Percentiles rank a stretch among this genome's conserved stretches.
These are phyloP conservation scores for Chamaecyparis obtusa DNA, from an alignment of 75 land plant species.

Conservation along the genomic window DNA sequence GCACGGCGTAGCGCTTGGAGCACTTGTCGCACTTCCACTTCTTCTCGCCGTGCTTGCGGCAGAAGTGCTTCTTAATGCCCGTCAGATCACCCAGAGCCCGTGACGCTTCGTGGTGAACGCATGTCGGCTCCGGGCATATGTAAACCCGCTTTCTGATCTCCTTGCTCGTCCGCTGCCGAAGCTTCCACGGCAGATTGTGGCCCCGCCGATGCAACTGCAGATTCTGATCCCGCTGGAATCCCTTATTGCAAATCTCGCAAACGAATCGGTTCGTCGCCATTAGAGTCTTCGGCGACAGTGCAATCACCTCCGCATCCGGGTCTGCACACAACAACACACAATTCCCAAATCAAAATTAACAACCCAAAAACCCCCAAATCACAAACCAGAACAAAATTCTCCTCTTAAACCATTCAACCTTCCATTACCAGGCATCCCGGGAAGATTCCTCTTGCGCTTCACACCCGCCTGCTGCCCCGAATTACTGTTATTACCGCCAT, in stretches of 20 bases:
- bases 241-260: constrained; percentile 84
- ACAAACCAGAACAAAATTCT: not conserved
- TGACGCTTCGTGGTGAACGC: constrained; percentile 86
- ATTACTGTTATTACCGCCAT: not conserved
- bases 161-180: constrained; percentile 71
- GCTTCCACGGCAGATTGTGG: constrained; percentile 93
- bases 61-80: constrained; percentile 93
- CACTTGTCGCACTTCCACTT: constrained; percentile 87
- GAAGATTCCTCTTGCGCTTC: constrained; percentile 35
- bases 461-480: constrained; percentile 5
- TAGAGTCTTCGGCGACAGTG: constrained; percentile 76
- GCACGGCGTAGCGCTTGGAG: constrained; percentile 83
- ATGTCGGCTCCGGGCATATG: constrained; percentile 77
- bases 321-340: constrained; percentile 26
- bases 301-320: constrained; percentile 82
- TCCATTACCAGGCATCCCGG: constrained; percentile 32
- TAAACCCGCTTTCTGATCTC: constrained; percentile 79
- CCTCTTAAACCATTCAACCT: too few species aligned
- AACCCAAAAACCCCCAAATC: not conserved
- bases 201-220: constrained; percentile 92
- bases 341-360: not conserved
- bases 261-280: constrained; percentile 84
- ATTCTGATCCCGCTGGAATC: constrained; percentile 85
- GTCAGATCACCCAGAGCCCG: constrained; percentile 90
- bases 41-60: constrained; percentile 60